Base-by-base conservation (phyloP, 2,329 filamentous ascomycete genomes). In the Curvularia spicifera region DNA sequence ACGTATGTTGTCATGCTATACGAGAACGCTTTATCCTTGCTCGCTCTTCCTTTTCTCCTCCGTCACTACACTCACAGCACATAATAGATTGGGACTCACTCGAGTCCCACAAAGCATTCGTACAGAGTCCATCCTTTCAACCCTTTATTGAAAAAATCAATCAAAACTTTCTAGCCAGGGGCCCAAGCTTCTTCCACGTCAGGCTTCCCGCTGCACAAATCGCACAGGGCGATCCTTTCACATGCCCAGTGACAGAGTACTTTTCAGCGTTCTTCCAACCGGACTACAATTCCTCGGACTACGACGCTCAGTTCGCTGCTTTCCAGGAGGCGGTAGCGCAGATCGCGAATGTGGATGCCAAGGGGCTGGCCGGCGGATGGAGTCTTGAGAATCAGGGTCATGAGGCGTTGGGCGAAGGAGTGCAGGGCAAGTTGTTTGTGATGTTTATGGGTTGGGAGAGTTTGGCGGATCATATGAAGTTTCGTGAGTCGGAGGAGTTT, bases 381-480 rank as follows among this genome's bases (percentile, higher is more conserved):
- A 65, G 70, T 60, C 37, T 78, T 2, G 76, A 78, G 51, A 56
- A 58, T 52, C 65, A 60, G 8, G 51, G 44, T 43, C 63, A 61
- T 50, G 65, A 63, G 44, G 53, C 29, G 58, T 67, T 65, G 37
- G 65, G 63, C 0, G 60, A 64, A 33, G 64, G 58, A 1, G 61
- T 73, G 0, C 74, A 75, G 4, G 71, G 73, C 3, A 77, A 78
- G 53, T 69, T 79, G 54, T 78, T 79, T 64, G 64, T 81, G 4
- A 57, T 78, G n/a, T 75, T 77, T 18, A 72, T 84, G 53, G 84
- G 83, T 5, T 87, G 84, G 84, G 72, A 79, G 50, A 82, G 76
- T 64, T 74, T 82, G 20, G 80, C 84, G 35, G 75, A 74, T 47
- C 84, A 86, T 69, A 73, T 79, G 76, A 71, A 71, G 48, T 83